Evolutionary conservation across 345 rosid genomes (phyloP).

Genomic region (Arabidopsis arenosa): DNA sequence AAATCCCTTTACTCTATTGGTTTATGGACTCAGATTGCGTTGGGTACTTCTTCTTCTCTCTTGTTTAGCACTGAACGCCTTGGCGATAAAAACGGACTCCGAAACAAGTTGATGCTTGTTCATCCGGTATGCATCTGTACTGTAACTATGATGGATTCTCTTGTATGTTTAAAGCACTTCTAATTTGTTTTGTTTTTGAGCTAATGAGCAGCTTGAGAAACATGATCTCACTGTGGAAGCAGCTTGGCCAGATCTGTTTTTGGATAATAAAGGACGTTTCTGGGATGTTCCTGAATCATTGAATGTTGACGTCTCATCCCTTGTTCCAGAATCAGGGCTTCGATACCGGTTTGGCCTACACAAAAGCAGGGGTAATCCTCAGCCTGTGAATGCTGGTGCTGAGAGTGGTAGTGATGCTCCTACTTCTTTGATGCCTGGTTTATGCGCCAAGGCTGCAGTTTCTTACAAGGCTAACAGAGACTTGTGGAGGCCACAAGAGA

Average conservation of each 20-base stretch:
- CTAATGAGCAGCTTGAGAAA: conserved; percentile 59
- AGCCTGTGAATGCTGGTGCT: conserved; percentile 43
- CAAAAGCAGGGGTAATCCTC: conserved; percentile 65
- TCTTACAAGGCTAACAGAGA: conserved; percentile 72
- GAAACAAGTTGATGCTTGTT: conserved; percentile 69
- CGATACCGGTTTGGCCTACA: conserved; percentile 74
- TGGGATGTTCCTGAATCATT: conserved; percentile 94
- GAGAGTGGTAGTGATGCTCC: conserved; percentile 55
- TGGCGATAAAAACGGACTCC: conserved; percentile 59
- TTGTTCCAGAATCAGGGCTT: conserved; percentile 61
- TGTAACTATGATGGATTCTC: neutral
- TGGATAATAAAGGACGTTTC: conserved; percentile 71
- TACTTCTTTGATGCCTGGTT: conserved; percentile 68
- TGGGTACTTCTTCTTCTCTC: conserved; percentile 55
- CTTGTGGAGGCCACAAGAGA: conserved; percentile 68
- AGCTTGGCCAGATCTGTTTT: conserved; percentile 80
- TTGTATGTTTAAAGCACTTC: conserved; percentile 8
- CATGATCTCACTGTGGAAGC: conserved; percentile 86
- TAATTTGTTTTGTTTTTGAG: conserved; percentile 22
- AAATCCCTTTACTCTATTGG: conserved; percentile 77
- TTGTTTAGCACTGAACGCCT: conserved; percentile 59
- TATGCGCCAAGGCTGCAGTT: conserved; percentile 81
- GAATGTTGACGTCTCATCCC: conserved; percentile 71
- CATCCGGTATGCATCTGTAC: conserved; percentile 58
- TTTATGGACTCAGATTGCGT: conserved; percentile 62